Conservation (phyloP, 148 eudicot species). For the Nepenthes mirabilis region DNA sequence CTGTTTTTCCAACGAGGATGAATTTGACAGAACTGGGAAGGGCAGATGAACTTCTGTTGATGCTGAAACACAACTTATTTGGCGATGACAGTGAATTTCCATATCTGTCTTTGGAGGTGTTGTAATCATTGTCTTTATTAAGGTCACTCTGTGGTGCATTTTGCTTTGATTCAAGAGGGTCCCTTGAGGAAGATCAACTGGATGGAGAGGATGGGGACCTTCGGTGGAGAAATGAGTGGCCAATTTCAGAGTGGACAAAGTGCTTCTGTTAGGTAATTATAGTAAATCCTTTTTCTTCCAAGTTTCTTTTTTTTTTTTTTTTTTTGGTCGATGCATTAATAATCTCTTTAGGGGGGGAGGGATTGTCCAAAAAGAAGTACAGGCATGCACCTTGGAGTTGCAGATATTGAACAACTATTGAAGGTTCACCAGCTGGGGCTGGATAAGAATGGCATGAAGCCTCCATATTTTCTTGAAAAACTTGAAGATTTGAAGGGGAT, state of each 20-base stretch:
- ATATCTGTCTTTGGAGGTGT: background rate
- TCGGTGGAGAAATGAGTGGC: conserved; percentile 87
- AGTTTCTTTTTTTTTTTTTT: background rate
- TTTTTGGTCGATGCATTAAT: background rate
- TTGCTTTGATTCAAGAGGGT: conserved; percentile 29
- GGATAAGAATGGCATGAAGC: conserved; percentile 26
- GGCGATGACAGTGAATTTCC: conserved; percentile 55
- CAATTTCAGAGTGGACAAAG: conserved; percentile 89
- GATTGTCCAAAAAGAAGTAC: conserved; percentile 45
- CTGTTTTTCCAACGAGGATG: conserved; percentile 70
- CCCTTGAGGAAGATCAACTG: conserved; percentile 46
- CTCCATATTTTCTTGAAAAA: conserved; percentile 28
- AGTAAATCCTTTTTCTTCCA: background rate
- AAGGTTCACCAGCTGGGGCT: conserved; percentile 35
- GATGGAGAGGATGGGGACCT: conserved; percentile 43
- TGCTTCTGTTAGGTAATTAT: conserved; percentile 45
- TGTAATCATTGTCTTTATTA: background rate
- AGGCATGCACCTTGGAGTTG: conserved; percentile 73
- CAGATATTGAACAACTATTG: conserved; percentile 76
- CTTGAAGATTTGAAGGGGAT: conserved; percentile 80
- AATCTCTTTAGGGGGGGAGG: conserved; percentile 43
- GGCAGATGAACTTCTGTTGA: conserved; percentile 14
- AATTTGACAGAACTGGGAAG: conserved; percentile 43
- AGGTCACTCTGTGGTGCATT: background rate
- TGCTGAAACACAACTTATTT: conserved; percentile 50